These are phyloP conservation scores for Scedosporium dehoogii DNA, from an alignment of 2,329 filamentous ascomycete genomes.

Conservation along the genomic window DNA sequence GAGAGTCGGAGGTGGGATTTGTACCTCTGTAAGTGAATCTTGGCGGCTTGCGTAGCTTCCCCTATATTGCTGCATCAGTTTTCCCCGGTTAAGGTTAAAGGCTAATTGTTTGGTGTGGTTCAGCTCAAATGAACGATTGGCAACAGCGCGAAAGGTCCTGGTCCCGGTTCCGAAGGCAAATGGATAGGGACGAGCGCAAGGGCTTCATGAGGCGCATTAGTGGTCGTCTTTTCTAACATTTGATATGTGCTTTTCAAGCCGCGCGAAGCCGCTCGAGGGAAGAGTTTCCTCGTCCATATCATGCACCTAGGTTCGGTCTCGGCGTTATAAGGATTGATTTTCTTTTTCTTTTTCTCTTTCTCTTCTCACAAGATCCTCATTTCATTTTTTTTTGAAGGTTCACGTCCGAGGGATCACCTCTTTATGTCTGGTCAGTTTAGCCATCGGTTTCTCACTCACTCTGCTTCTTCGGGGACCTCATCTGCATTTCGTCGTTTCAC, in stretches of 20 bases:
- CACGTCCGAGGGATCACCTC: neutral
- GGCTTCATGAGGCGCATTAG: slow-evolving; percentile 8
- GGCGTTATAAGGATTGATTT: neutral
- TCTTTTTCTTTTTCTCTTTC: neutral
- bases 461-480: neutral
- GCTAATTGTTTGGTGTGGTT: slow-evolving; percentile 9
- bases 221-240: slow-evolving; percentile 2
- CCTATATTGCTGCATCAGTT: neutral
- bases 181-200: slow-evolving; percentile 17
- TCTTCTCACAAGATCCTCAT: neutral
- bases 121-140: slow-evolving; percentile 40
- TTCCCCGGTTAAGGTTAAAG: slow-evolving; percentile 4
- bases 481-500: neutral
- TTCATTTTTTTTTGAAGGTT: neutral
- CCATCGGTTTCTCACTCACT: neutral
- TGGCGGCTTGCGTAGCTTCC: neutral
- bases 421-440: neutral
- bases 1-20: slow-evolving; percentile 54
- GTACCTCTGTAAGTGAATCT: slow-evolving; percentile 39
- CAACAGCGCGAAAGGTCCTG: slow-evolving; percentile 41
- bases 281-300: neutral
- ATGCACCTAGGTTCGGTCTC: neutral
- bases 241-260: too few species aligned
- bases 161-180: slow-evolving; percentile 29
- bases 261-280: too few species aligned